Percentiles rank a stretch among this genome's conserved stretches.
phyloP scores from a whole-genome alignment of 139 green algal species.

The Chlorella sp. region DNA sequence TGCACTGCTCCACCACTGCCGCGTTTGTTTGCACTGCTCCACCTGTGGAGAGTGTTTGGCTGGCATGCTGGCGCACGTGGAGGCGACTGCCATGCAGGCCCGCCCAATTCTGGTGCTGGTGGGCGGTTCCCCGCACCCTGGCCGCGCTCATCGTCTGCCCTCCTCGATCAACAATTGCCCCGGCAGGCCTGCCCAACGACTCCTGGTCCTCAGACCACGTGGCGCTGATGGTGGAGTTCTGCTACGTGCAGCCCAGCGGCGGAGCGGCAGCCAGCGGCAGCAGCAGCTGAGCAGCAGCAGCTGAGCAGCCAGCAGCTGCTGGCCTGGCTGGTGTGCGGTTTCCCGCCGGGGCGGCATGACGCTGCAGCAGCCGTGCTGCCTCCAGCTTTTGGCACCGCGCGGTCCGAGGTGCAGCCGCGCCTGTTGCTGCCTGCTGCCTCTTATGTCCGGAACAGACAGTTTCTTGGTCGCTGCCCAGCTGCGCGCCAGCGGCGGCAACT shows the following conservation, averaged over 20 bases:
- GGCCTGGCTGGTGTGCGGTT: neutral
- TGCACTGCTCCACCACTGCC: too few species aligned
- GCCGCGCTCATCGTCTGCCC: too few species aligned
- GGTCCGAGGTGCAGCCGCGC: neutral
- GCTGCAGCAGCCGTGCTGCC: too few species aligned
- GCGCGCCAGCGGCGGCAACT: neutral
- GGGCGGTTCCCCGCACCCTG: too few species aligned
- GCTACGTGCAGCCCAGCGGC: constrained; percentile 52
- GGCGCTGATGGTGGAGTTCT: constrained; percentile 93
- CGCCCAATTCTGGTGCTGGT: too few species aligned
- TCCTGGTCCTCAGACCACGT: constrained; percentile 93
- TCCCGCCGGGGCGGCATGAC: too few species aligned
- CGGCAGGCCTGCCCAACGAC: constrained; percentile 89
- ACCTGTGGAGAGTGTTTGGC: too few species aligned
- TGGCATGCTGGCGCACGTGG: too few species aligned
- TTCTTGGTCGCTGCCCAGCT: neutral
- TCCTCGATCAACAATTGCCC: too few species aligned
- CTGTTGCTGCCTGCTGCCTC: neutral
- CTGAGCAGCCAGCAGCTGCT: neutral
- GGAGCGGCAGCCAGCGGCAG: neutral
- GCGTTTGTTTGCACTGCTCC: too few species aligned
- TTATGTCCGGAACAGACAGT: too few species aligned
- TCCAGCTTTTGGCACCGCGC: neutral
- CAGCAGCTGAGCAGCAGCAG: neutral
- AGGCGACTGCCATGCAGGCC: too few species aligned